These are phyloP conservation scores for Lactarius quietus DNA, from an alignment of 768 basidiomycete species.

Conservation along the genomic window DNA sequence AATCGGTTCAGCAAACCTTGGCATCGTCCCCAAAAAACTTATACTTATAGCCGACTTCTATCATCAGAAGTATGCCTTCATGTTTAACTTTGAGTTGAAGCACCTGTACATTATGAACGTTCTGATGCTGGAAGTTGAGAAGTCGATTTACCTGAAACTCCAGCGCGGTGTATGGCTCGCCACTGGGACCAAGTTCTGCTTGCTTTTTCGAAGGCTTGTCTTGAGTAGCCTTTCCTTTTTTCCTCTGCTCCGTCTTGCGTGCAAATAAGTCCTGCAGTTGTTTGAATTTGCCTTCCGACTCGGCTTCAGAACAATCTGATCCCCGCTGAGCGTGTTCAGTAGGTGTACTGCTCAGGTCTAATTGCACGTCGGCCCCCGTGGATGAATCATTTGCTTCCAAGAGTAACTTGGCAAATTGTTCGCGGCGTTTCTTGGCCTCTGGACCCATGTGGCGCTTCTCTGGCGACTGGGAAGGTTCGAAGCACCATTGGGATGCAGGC, in stretches of 20 bases:
- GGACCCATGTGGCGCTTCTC: conserved; percentile 15
- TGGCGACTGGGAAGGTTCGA: conserved; percentile 19
- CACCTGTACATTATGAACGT: conserved; percentile 37
- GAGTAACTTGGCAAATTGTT: conserved; percentile 22
- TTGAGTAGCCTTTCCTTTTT: conserved; percentile 30
- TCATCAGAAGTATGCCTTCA: conserved; percentile 64
- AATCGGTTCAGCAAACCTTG: conserved; percentile 40
- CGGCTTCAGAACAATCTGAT: conserved; percentile 36
- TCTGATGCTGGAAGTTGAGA: neutral
- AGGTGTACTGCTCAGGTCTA: neutral
- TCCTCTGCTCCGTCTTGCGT: conserved; percentile 36
- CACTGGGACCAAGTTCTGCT: conserved; percentile 60
- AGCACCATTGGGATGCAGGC: conserved; percentile 20
- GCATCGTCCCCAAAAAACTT: conserved; percentile 85
- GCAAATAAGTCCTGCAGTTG: conserved; percentile 46
- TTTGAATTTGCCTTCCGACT: conserved; percentile 46
- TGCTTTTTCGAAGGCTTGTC: conserved; percentile 34
- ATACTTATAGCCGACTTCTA: conserved; percentile 84
- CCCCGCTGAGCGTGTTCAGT: conserved; percentile 12
- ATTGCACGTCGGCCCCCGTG: neutral
- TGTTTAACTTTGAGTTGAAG: conserved; percentile 59
- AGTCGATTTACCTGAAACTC: conserved; percentile 57
- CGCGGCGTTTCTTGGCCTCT: conserved; percentile 13
- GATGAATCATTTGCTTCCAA: conserved; percentile 14
- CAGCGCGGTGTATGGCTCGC: conserved; percentile 68